These are phyloP conservation scores for Maudiozyma turicensis DNA, from an alignment of 805 yeast genomes.

Conservation along the genomic window DNA sequence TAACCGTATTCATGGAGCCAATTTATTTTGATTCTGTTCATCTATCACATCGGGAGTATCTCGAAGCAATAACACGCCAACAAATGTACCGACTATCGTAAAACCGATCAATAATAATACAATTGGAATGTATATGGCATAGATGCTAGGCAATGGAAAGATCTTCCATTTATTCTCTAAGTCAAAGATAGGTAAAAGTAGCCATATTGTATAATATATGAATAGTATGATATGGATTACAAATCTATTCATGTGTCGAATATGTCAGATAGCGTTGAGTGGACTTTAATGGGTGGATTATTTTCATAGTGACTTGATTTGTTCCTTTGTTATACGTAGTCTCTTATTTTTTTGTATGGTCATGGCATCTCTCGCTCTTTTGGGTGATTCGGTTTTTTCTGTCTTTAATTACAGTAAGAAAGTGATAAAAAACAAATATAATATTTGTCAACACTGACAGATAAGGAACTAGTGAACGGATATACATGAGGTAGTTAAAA, in stretches of 20 bases:
- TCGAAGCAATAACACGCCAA: conserved; percentile 15
- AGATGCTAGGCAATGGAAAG: conserved; percentile 25
- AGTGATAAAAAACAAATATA: too few species aligned
- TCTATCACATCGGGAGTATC: conserved; percentile 4
- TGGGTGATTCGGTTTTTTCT: too few species aligned
- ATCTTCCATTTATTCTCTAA: conserved; percentile 4
- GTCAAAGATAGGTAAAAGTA: conserved; percentile 27
- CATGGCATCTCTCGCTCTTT: too few species aligned
- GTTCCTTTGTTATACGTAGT: neutral
- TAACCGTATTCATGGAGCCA: neutral
- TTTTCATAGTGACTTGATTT: neutral
- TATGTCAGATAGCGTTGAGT: too few species aligned
- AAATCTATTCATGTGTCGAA: conserved; percentile 18
- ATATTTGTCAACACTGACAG: too few species aligned
- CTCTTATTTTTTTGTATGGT: too few species aligned
- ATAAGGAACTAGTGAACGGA: too few species aligned
- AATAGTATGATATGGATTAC: conserved; percentile 12
- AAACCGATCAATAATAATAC: conserved; percentile 20
- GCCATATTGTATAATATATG: conserved; percentile 25
- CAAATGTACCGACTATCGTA: conserved; percentile 21
- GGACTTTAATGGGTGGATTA: neutral
- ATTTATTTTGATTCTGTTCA: neutral
- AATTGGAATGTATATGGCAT: conserved; percentile 27
- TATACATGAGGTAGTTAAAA: too few species aligned
- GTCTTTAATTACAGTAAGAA: too few species aligned